phyloP scores from a whole-genome alignment of 1,139 yeast species.

The Candida gigantensis region DNA sequence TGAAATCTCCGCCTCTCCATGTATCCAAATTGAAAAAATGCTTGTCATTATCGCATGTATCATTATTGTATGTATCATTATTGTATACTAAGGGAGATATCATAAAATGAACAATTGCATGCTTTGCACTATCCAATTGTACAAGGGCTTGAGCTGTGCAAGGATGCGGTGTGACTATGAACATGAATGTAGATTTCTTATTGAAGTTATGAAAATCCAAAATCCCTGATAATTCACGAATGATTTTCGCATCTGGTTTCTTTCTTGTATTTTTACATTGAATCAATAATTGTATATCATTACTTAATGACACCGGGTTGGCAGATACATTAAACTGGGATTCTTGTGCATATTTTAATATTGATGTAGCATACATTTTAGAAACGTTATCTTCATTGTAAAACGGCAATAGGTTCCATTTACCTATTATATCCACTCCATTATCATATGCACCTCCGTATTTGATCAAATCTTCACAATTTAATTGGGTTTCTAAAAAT shows the following conservation, averaged over 20 bases:
- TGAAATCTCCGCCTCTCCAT: conserved; percentile 37
- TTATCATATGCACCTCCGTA: conserved; percentile 72
- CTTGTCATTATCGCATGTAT: not conserved
- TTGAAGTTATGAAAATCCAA: conserved; percentile 38
- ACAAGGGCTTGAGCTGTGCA: conserved; percentile 60
- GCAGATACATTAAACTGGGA: conserved; percentile 6
- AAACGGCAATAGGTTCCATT: conserved; percentile 50
- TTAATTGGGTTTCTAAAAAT: conserved; percentile 41
- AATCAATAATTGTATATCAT: conserved; percentile 42
- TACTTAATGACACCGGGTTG: conserved; percentile 21
- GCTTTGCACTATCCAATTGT: conserved; percentile 52
- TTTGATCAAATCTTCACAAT: conserved; percentile 41
- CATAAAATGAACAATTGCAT: conserved; percentile 58
- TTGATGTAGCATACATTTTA: conserved; percentile 2
- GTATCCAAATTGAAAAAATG: conserved; percentile 37
- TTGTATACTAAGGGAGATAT: conserved; percentile 30
- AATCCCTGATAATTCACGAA: conserved; percentile 62
- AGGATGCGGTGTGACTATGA: conserved; percentile 58
- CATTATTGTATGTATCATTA: not conserved
- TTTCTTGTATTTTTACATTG: conserved; percentile 58
- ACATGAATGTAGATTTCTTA: conserved; percentile 20
- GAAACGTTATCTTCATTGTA: conserved; percentile 13
- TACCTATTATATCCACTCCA: conserved; percentile 69
- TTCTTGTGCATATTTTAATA: conserved; percentile 20
- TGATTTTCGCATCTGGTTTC: conserved; percentile 51